A percentile compares a stretch with the other conserved stretches of the same genome.
These are phyloP conservation scores for Fomitopsis pinicola DNA, from an alignment of 1,284 basidiomycete genomes.

Conservation along the genomic window DNA sequence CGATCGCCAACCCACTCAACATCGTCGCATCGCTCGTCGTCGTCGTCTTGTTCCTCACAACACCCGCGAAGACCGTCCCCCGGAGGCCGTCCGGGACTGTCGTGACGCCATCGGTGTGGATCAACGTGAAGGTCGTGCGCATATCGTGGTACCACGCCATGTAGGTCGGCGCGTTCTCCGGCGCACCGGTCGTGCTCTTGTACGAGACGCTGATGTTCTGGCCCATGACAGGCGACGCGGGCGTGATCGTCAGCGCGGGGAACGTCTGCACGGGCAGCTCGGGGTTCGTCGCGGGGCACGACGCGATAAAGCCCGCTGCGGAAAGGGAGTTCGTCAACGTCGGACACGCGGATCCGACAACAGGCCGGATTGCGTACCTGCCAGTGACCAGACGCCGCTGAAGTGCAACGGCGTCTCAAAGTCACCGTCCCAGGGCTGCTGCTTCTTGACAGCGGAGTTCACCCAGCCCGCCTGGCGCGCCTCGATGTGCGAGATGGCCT, in stretches of 20 bases:
- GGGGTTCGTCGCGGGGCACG: slow-evolving; percentile 38
- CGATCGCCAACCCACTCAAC: slow-evolving; percentile 13
- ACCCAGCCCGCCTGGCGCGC: slow-evolving; percentile 51
- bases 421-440: slow-evolving; percentile 50
- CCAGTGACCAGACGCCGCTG: slow-evolving; percentile 31
- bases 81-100: slow-evolving; percentile 14
- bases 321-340: not conserved
- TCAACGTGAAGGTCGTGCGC: slow-evolving; percentile 11
- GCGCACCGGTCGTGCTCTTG: slow-evolving; percentile 2
- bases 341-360: not conserved
- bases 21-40: slow-evolving; percentile 10
- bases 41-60: slow-evolving; percentile 13
- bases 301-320: slow-evolving; percentile 18
- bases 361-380: slow-evolving; percentile 8
- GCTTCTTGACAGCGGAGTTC: slow-evolving; percentile 38
- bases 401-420: slow-evolving; percentile 49
- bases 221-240: slow-evolving; percentile 20
- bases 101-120: slow-evolving; percentile 13
- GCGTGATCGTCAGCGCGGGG: slow-evolving; percentile 28
- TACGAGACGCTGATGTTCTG: slow-evolving; percentile 25
- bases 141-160: slow-evolving; percentile 16
- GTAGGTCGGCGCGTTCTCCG: slow-evolving; percentile 7
- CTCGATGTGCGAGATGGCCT: slow-evolving; percentile 41
- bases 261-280: slow-evolving; percentile 34
- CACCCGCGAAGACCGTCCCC: slow-evolving; percentile 17